These are phyloP conservation scores for Larix sibirica DNA, from an alignment of 83 land plant species.

Conservation along the genomic window DNA sequence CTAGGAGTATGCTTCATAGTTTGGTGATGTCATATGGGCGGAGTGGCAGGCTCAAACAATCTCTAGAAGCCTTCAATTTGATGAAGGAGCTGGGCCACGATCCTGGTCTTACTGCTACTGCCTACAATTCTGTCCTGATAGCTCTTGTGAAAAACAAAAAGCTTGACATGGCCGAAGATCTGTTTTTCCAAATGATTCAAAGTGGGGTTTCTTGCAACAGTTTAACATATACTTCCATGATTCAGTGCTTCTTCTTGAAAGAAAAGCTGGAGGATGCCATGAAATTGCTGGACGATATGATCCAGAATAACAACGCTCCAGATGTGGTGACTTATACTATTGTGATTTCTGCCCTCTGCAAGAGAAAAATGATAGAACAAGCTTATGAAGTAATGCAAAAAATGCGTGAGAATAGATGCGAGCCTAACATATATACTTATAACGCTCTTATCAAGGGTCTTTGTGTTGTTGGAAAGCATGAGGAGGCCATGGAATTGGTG, in stretches of 20 bases:
- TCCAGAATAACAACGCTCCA: conserved; percentile 4
- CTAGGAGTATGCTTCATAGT: conserved; percentile 1
- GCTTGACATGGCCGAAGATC: not conserved
- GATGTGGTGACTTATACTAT: conserved; percentile 35
- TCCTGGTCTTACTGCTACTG: not conserved
- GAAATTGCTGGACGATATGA: not conserved
- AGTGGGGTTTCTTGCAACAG: not conserved
- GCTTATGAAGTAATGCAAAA: conserved; percentile 51
- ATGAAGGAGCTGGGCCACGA: not conserved
- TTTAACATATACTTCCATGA: not conserved
- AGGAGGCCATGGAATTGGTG: conserved; percentile 47
- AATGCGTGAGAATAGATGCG: conserved; percentile 48
- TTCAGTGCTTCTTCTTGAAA: not conserved
- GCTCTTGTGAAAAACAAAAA: not conserved
- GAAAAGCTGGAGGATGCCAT: not conserved
- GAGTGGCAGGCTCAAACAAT: not conserved
- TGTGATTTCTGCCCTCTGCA: conserved; percentile 61
- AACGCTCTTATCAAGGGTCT: conserved; percentile 64
- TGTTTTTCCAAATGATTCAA: not conserved
- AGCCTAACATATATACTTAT: conserved; percentile 59
- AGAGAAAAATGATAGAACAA: conserved; percentile 48
- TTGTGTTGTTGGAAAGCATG: conserved; percentile 51
- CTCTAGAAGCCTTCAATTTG: not conserved
- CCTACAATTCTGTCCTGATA: conserved; percentile 2
- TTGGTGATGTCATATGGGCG: not conserved